Base-by-base conservation (phyloP, 2,329 filamentous ascomycete genomes). In the Sporothrix pseudoabietina region DNA sequence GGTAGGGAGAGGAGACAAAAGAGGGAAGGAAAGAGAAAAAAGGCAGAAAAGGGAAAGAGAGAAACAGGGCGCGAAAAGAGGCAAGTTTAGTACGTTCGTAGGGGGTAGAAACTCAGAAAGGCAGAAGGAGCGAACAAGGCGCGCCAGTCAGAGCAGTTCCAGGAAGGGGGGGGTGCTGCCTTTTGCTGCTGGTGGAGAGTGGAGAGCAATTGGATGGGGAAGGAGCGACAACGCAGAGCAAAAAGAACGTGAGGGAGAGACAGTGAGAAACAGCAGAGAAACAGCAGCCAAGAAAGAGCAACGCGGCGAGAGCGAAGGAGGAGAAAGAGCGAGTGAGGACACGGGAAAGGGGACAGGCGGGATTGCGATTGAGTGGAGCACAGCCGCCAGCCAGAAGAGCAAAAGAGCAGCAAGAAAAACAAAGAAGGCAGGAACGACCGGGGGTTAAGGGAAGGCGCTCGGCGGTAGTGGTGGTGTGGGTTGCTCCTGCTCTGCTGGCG, bases 361-460 rank as follows among this genome's bases (percentile, higher is more conserved):
- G 55, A 66, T 52, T 70, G 69, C 69, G 72, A 72, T 68, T 52
- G 47, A 74, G 73, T 72, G 69, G 72, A 66, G 72, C 70, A 54
- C 30, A 49, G 54, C 71, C 57, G 54, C 54, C 49, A n/a, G n/a
- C 26, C 44, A 49, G 14, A 49, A 49, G 44, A 49, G 44, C 41
- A 44, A 9, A 49, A n/a, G 35, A 73, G 52, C 32, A 69, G 35
- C 61, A 41, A 57, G 22, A 49, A 41, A 30, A 71, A 71, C 52
- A 73, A 63, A 74, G 68, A 72, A 73, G 68, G 66, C 57, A 68
- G 57, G 65, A 59, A 73, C 61, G 66, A 39, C 47, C 66, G 54
- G 32, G 44, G 63, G 30, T 12, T 30, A 22, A 12, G 14, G 35
- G 14, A 54, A 49, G 44, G 44, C 44, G 44, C 44, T 49, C 44